Base-by-base conservation (phyloP, 2,329 filamentous ascomycete genomes). In the Purpureocillium lavendulum region DNA sequence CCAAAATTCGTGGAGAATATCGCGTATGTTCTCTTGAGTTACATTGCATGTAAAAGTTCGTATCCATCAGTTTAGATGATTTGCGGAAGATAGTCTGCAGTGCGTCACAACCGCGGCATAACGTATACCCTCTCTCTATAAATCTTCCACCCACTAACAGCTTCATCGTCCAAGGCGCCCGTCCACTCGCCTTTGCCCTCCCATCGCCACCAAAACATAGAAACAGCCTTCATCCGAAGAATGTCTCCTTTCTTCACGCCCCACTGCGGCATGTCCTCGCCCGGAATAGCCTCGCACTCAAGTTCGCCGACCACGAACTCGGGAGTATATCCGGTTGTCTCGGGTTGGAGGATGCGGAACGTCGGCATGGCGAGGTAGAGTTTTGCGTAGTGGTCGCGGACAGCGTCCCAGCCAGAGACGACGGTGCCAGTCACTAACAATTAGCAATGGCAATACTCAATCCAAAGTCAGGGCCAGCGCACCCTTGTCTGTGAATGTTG, bases 201-300 rank as follows among this genome's bases (percentile, higher is more conserved):
- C 33, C 33, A 35, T 18, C 33, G n/a, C 33, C 33, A 35, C 33
- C 33, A 35, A 35, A 16, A 35, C 33, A 35, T 15, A 15, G 33
- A 35, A 18, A 35, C 33, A 18, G n/a, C 33, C 33, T 18, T 15
- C 33, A 35, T 15, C 14, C 16, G n/a, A 15, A 35, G 33, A 7
- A 21, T 13, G 33, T 35, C 33, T 10, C 33, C 33, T 18, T 35
- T 18, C 33, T 35, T 35, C 7, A 35, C n/a, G 16, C 16, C 16
- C 33, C n/a, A 16, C 16, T 35, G 33, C 33, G 33, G 33, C 33
- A 35, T 35, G 13, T 15, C 33, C 16, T 4, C 16, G n/a, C n/a
- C 33, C 6, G 16, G n/a, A 15, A 35, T 14, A 13, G n/a, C 33
- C n/a, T 15, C 33, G 13, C 33, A 35, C n/a, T 35, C 33, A 15